Conservation (phyloP, 176 grass and related monocot species). For the Hyparrhenia diplandra region DNA sequence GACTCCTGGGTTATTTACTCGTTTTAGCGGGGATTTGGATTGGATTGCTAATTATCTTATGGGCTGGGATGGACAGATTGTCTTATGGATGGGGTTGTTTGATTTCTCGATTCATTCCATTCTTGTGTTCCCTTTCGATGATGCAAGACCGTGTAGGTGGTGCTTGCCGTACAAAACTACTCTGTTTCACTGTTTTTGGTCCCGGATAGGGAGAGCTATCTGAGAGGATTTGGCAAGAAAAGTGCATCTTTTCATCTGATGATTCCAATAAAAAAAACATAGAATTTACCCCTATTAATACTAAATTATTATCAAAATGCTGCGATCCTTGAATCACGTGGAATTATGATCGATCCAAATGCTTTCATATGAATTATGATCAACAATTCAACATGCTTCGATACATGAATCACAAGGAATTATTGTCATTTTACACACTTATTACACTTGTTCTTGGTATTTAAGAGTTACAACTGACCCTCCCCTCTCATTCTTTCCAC, state of each 20-base stretch:
- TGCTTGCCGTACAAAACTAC: no score
- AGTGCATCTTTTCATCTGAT: not conserved
- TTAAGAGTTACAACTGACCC: not conserved
- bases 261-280: not conserved
- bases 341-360: no score
- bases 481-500: not conserved
- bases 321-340: not conserved
- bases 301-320: not conserved
- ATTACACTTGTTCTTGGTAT: not conserved
- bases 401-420: no score
- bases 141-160: no score
- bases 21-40: not conserved
- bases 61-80: not conserved
- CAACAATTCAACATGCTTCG: no score
- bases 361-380: no score
- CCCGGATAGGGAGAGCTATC: not conserved
- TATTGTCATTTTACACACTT: not conserved
- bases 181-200: not conserved
- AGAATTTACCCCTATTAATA: not conserved
- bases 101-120: not conserved
- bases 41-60: no score
- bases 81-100: no score
- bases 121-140: not conserved
- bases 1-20: not conserved
- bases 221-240: not conserved